Conservation (phyloP, 345 rosid species). For the Brassica napus region DNA sequence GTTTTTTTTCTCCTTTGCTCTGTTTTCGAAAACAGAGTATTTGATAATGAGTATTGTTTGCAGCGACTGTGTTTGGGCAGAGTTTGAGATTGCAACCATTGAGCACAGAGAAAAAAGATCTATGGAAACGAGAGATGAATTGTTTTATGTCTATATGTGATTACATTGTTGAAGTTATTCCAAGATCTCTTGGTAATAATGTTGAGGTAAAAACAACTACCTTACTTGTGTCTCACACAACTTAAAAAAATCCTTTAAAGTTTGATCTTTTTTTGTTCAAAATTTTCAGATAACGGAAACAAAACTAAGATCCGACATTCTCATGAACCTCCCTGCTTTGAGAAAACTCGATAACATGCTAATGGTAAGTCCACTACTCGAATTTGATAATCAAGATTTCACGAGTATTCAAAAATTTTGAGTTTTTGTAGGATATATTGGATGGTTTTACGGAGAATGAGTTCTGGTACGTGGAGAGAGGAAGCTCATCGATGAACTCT, state of each 20-base stretch:
- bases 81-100: constrained; percentile 81
- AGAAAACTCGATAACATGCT: constrained; percentile 85
- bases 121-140: constrained; percentile 95
- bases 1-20: neutral
- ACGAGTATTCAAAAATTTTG: neutral
- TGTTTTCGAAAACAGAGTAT: constrained; percentile 19
- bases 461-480: constrained; percentile 93
- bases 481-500: constrained; percentile 67
- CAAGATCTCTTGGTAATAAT: constrained; percentile 59
- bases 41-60: neutral
- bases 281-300: constrained; percentile 64
- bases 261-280: neutral
- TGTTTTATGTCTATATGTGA: constrained; percentile 86
- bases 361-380: constrained; percentile 49
- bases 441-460: constrained; percentile 73
- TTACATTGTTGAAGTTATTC: constrained; percentile 67
- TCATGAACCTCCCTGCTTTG: constrained; percentile 84
- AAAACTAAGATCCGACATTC: constrained; percentile 69
- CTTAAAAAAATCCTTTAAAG: no score
- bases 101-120: constrained; percentile 68
- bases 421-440: constrained; percentile 63
- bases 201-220: constrained; percentile 54
- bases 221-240: neutral
- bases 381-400: neutral
- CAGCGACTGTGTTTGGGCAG: constrained; percentile 93